Evolutionary conservation across 768 basidiomycete genomes (phyloP).

Genomic region (Macrolepiota dolichaula): DNA sequence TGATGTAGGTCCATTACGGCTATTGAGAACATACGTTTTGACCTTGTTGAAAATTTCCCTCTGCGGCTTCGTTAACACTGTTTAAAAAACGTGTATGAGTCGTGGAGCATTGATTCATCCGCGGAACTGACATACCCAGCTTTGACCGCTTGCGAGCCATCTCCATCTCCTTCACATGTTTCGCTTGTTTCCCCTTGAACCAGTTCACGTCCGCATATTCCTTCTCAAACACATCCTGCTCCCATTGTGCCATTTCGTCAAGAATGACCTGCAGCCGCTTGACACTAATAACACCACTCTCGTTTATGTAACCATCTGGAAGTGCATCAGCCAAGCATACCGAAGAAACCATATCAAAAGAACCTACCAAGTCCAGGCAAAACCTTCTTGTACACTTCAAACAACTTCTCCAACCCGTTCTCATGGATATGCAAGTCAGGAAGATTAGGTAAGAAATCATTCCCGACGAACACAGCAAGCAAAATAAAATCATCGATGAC

Average conservation of each 20-base stretch:
- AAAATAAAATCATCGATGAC: constrained; percentile 98
- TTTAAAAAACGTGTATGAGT: neutral
- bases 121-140: constrained; percentile 48
- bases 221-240: constrained; percentile 87
- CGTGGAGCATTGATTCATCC: constrained; percentile 12
- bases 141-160: constrained; percentile 52
- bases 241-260: constrained; percentile 85
- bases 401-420: constrained; percentile 89
- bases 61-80: constrained; percentile 73
- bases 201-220: constrained; percentile 88
- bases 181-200: constrained; percentile 91
- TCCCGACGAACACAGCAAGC: constrained; percentile 95
- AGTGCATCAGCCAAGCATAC: neutral
- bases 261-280: constrained; percentile 81
- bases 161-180: constrained; percentile 65
- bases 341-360: neutral
- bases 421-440: constrained; percentile 98
- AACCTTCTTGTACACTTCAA: constrained; percentile 93
- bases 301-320: constrained; percentile 90
- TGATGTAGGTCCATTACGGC: constrained; percentile 29
- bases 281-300: constrained; percentile 78
- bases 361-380: constrained; percentile 68
- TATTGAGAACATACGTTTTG: constrained; percentile 65
- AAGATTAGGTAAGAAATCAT: constrained; percentile 95
- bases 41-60: constrained; percentile 77